Evolutionary conservation across 2,329 filamentous ascomycete genomes (phyloP).

Genomic region (Colletotrichum navitas): DNA sequence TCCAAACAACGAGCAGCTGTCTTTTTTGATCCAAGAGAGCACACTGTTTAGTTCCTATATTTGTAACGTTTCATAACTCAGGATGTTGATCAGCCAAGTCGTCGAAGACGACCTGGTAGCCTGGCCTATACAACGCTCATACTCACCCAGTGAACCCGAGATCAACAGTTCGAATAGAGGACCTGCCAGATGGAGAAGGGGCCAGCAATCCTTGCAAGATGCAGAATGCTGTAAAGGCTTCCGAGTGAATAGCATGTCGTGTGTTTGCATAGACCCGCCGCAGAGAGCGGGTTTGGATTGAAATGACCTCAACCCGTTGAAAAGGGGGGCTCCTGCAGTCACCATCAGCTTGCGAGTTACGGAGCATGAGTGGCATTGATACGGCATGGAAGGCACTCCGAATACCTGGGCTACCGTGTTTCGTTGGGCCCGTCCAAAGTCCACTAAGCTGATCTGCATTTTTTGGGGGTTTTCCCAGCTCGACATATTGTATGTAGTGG

Average conservation of each 20-base stretch:
- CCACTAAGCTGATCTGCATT: too few relatives aligned
- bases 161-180: not conserved
- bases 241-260: not conserved
- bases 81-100: not conserved
- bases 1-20: not conserved
- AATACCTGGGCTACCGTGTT: too few relatives aligned
- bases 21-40: not conserved
- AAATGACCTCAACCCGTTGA: too few relatives aligned
- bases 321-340: not conserved
- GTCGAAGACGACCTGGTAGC: not conserved
- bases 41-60: not conserved
- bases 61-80: not conserved
- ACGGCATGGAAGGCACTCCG: not conserved
- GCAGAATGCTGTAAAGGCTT: not conserved
- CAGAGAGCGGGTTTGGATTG: not conserved
- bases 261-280: not conserved
- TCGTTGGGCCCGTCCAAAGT: not conserved
- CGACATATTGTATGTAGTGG: not conserved
- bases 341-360: not conserved
- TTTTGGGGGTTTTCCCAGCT: too few relatives aligned
- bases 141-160: not conserved
- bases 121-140: not conserved
- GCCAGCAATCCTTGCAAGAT: not conserved
- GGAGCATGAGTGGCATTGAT: not conserved
- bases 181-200: not conserved